Evolutionary conservation across 208 protist species (phyloP).

Genomic region (Leishmania aethiopica): DNA sequence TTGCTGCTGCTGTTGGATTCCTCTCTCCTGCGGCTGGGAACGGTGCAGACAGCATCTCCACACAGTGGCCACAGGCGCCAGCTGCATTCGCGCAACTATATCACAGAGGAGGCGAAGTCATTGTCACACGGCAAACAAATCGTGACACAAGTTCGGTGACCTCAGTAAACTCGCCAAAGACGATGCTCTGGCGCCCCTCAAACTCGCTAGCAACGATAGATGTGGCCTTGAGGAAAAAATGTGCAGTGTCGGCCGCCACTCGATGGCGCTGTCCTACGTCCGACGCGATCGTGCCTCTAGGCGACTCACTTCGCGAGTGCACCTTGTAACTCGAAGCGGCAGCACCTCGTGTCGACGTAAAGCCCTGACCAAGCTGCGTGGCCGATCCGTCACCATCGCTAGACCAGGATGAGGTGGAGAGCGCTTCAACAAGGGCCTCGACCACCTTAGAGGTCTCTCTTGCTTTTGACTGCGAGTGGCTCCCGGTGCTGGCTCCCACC

Average conservation of each 20-base stretch:
- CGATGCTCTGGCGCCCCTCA: constrained; percentile 23
- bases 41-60: not conserved
- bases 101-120: not conserved
- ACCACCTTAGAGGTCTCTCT: constrained; percentile 17
- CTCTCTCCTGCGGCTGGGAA: not conserved
- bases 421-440: constrained; percentile 45
- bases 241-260: not conserved
- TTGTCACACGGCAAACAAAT: constrained; percentile 26
- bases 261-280: not conserved
- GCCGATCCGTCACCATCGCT: constrained; percentile 13
- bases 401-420: constrained; percentile 79
- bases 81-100: not conserved
- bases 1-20: not conserved
- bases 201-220: constrained; percentile 27
- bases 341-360: not conserved
- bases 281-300: not conserved
- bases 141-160: constrained; percentile 28
- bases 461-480: not conserved
- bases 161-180: constrained; percentile 23
- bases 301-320: not conserved
- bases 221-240: constrained; percentile 21
- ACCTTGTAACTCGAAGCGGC: not conserved
- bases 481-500: not conserved
- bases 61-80: not conserved
- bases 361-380: not conserved